Conservation (phyloP, 1,284 basidiomycete genomes). For the Malassezia furfur region DNA sequence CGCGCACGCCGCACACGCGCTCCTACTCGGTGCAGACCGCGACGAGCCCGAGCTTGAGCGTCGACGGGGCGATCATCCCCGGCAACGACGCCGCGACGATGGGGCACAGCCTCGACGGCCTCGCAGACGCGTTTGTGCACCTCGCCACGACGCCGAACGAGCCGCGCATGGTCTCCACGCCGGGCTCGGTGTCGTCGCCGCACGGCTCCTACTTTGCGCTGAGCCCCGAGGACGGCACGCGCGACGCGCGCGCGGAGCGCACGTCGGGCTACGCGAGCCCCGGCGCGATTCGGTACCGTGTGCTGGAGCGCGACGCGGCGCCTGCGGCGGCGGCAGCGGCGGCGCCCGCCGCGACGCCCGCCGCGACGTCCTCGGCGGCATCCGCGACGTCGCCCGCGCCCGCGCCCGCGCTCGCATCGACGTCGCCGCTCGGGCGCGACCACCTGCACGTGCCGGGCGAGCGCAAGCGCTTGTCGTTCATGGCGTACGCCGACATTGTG, state of each 20-base stretch:
- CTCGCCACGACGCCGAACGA: neutral
- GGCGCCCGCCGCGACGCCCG: neutral
- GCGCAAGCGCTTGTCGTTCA: slow-evolving; percentile 38
- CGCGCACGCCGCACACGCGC: neutral
- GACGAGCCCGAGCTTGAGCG: slow-evolving; percentile 31
- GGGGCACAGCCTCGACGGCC: slow-evolving; percentile 32
- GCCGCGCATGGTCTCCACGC: neutral
- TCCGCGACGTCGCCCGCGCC: neutral
- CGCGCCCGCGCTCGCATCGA: neutral
- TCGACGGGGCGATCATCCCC: slow-evolving; percentile 44
- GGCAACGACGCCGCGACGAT: slow-evolving; percentile 31
- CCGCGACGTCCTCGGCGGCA: neutral
- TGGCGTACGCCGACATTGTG: slow-evolving; percentile 41
- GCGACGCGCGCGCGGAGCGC: neutral
- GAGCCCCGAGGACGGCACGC: neutral
- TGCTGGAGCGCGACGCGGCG: neutral
- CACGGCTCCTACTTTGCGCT: neutral
- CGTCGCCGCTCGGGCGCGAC: neutral
- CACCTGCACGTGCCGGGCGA: slow-evolving; percentile 14
- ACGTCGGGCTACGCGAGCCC: neutral
- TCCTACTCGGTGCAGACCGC: neutral
- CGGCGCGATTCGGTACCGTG: slow-evolving; percentile 4
- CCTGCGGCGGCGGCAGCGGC: neutral
- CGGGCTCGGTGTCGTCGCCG: slow-evolving; percentile 4
- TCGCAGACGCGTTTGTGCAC: slow-evolving; percentile 28